Conservation (phyloP, 208 protist species). For the Leptomonas pyrrhocoris region DNA sequence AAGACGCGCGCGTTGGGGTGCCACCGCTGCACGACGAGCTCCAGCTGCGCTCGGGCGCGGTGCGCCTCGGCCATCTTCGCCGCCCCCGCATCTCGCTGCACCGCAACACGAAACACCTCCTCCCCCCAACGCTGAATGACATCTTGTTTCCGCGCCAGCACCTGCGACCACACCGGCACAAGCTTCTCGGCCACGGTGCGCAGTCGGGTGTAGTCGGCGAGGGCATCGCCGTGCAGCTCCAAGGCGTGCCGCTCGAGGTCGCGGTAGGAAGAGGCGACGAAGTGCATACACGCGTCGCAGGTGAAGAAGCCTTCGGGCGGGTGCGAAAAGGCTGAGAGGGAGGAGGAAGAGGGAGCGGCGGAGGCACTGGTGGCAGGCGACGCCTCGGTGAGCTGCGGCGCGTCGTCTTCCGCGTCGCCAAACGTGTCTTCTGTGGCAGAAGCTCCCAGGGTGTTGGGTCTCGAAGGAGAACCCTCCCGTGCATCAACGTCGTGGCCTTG, state of each 20-base stretch:
- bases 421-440: too few relatives aligned
- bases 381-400: too few relatives aligned
- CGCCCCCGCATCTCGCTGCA: slow-evolving; percentile 76
- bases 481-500: too few relatives aligned
- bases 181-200: slow-evolving; percentile 52
- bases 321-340: too few relatives aligned
- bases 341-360: background rate
- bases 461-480: too few relatives aligned
- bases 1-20: slow-evolving; percentile 73
- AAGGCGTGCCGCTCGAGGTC: slow-evolving; percentile 65
- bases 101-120: slow-evolving; percentile 59
- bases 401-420: too few relatives aligned
- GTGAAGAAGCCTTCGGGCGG: slow-evolving; percentile 42
- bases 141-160: slow-evolving; percentile 36
- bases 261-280: slow-evolving; percentile 44
- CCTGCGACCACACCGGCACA: slow-evolving; percentile 47
- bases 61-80: slow-evolving; percentile 81
- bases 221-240: slow-evolving; percentile 43
- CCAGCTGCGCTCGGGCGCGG: slow-evolving; percentile 78
- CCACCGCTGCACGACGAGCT: slow-evolving; percentile 81
- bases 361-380: background rate
- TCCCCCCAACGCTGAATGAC: slow-evolving; percentile 49
- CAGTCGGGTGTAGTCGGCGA: slow-evolving; percentile 65
- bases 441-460: too few relatives aligned
- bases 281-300: slow-evolving; percentile 77